Percentiles rank a stretch among this genome's conserved stretches.
phyloP scores from a whole-genome alignment of 129 eudicot species.

The Chrysanthemum makinoi region DNA sequence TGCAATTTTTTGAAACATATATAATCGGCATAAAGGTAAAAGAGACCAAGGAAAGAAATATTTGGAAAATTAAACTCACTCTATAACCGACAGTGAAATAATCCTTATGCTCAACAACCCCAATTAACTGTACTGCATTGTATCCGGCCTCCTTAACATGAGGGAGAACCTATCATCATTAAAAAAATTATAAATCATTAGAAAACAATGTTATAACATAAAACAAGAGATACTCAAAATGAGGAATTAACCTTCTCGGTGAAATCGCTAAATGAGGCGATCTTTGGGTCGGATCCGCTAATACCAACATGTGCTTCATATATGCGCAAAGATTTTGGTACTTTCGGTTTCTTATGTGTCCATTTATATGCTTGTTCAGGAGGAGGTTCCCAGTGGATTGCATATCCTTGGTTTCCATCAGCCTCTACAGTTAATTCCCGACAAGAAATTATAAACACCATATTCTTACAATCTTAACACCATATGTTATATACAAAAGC shows the following conservation, averaged over 20 bases:
- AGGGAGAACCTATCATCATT: slow-evolving; percentile 63
- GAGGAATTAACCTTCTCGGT: slow-evolving; percentile 49
- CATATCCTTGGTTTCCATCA: slow-evolving; percentile 81
- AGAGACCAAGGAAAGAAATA: not conserved
- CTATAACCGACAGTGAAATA: slow-evolving; percentile 93
- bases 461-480: no score
- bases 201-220: not conserved
- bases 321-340: slow-evolving; percentile 79
- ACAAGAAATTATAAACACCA: not conserved
- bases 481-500: no score
- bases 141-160: slow-evolving; percentile 88
- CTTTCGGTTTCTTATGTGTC: slow-evolving; percentile 66
- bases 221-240: slow-evolving; percentile 16
- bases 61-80: slow-evolving; percentile 51
- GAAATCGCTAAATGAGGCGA: slow-evolving; percentile 71
- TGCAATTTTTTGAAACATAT: no score
- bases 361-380: slow-evolving; percentile 78
- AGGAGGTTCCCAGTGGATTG: slow-evolving; percentile 97
- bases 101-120: slow-evolving; percentile 94
- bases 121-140: slow-evolving; percentile 88
- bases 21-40: not conserved
- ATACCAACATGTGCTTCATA: slow-evolving; percentile 96
- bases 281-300: slow-evolving; percentile 75
- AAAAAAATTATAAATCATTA: not conserved
- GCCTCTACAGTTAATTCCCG: slow-evolving; percentile 48